A percentile compares a stretch with the other conserved stretches of the same genome.
phyloP scores from a whole-genome alignment of 768 basidiomycete genomes.

The Tricholoma hemisulphureum region DNA sequence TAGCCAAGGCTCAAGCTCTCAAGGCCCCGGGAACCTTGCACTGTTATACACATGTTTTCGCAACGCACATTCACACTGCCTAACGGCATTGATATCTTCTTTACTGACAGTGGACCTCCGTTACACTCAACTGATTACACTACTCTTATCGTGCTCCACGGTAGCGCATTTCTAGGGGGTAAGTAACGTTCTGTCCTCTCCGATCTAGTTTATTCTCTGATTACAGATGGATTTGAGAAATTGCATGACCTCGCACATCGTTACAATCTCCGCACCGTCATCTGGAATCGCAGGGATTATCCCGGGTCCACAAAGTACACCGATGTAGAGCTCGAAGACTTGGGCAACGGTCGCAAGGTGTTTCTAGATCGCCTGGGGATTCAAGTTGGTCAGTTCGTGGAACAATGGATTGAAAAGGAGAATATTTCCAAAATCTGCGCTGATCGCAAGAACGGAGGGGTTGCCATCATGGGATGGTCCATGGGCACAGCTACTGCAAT shows the following conservation, averaged over 20 bases:
- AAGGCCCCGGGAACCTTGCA: no score
- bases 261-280: slow-evolving; percentile 27
- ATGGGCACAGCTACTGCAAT: slow-evolving; percentile 30
- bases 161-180: slow-evolving; percentile 34
- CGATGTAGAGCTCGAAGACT: slow-evolving; percentile 31
- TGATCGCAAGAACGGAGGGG: slow-evolving; percentile 31
- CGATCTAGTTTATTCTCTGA: not conserved
- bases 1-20: no score
- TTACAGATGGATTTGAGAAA: slow-evolving; percentile 16
- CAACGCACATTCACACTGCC: slow-evolving; percentile 18
- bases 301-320: slow-evolving; percentile 32
- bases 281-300: slow-evolving; percentile 34
- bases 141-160: slow-evolving; percentile 35
- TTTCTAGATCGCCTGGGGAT: slow-evolving; percentile 28
- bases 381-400: slow-evolving; percentile 28
- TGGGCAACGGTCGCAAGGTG: slow-evolving; percentile 20
- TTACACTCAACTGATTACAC: slow-evolving; percentile 31
- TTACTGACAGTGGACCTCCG: slow-evolving; percentile 34
- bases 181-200: slow-evolving; percentile 7
- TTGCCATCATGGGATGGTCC: slow-evolving; percentile 42
- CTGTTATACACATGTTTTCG: not conserved
- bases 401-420: slow-evolving; percentile 26
- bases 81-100: slow-evolving; percentile 28
- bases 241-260: slow-evolving; percentile 20
- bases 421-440: slow-evolving; percentile 24